phyloP scores from a whole-genome alignment of 169 alveolate genomes.

The Theileria parva region DNA sequence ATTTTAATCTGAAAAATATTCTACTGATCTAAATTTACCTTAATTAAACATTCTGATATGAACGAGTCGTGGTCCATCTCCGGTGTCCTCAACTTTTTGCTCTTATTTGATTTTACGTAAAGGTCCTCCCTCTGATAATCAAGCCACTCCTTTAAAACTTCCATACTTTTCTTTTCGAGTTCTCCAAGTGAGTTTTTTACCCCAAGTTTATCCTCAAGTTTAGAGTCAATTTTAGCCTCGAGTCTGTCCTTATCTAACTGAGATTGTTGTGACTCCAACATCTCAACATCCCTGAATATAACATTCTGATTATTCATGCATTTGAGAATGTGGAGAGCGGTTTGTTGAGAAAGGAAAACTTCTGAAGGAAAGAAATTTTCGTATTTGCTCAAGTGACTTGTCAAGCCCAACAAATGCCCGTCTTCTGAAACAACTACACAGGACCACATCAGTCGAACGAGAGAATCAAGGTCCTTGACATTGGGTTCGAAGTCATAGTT shows the following conservation, averaged over 20 bases:
- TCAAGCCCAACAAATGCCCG: constrained; percentile 23
- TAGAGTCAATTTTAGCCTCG: too few species aligned
- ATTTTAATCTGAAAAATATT: constrained; percentile 43
- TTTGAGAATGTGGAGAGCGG: constrained; percentile 42
- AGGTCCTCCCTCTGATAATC: constrained; percentile 64
- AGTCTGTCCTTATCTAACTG: not conserved
- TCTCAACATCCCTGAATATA: constrained; percentile 4
- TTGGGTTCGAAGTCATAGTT: not conserved
- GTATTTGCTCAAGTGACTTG: constrained; percentile 9
- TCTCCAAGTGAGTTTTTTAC: not conserved
- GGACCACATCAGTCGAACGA: constrained; percentile 54
- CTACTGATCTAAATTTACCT: not conserved
- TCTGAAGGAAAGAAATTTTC: constrained; percentile 37
- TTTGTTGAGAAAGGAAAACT: constrained; percentile 58
- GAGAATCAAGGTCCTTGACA: constrained; percentile 7
- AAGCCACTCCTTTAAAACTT: constrained; percentile 49
- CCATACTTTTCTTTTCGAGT: not conserved
- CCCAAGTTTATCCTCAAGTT: not conserved
- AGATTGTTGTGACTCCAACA: constrained; percentile 3
- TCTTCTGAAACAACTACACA: constrained; percentile 59
- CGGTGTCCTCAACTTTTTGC: constrained; percentile 26
- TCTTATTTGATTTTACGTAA: constrained; percentile 21
- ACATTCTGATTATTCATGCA: constrained; percentile 14
- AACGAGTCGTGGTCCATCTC: constrained; percentile 60
- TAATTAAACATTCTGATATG: constrained; percentile 49